Base-by-base conservation (phyloP, 352 stramenopile genomes). In the Paralagenidium karlingii region DNA sequence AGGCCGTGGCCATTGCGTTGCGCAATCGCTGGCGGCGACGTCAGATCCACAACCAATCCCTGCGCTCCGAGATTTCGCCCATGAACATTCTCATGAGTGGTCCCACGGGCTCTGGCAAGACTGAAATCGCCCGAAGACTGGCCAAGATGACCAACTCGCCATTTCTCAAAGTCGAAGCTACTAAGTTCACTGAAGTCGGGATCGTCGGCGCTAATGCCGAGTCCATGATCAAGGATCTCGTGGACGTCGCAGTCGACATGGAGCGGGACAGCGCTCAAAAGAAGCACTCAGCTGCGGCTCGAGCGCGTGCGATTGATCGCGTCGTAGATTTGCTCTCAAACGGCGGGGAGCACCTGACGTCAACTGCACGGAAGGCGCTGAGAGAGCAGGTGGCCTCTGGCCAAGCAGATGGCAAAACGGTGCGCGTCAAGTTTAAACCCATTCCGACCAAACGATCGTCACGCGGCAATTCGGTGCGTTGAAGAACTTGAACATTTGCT, bases 1-100 rank as follows among this genome's bases (percentile, higher is more conserved):
- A 91, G 44, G 95, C 95, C 11, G 94, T 99, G 15, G 94, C 96
- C 8, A 96, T 99, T 48, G 95, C 96, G n/a, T 78, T 99, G 60
- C 78, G 95, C 54, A 98, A 98, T 63, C 79, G 96, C 45, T 99
- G 95, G 94, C 78, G 96, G 33, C 82, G 95, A 12, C 83, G 88
- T 18, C 94, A 98, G 55, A 68, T 99, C 11, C 57, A 74, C 20
- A 83, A 89, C 38, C 82, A 96, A 32, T 51, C 53, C 24, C 51
- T 94, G 40, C 61, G 63, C 10, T 57, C 63, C n/a, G 82, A 96
- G 52, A 85, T 97, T 30, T 96, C 94, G 19, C 96, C 96, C 31
- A 97, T 98, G 64, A 99, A 99, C 64, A 98, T 99, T 37, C 73
- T 99, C 28, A 98, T 99, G 93, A 98, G 98, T 48, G 96, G 96